Base-by-base conservation (phyloP, 2,329 filamentous ascomycete genomes). In the Aspergillus niger region DNA sequence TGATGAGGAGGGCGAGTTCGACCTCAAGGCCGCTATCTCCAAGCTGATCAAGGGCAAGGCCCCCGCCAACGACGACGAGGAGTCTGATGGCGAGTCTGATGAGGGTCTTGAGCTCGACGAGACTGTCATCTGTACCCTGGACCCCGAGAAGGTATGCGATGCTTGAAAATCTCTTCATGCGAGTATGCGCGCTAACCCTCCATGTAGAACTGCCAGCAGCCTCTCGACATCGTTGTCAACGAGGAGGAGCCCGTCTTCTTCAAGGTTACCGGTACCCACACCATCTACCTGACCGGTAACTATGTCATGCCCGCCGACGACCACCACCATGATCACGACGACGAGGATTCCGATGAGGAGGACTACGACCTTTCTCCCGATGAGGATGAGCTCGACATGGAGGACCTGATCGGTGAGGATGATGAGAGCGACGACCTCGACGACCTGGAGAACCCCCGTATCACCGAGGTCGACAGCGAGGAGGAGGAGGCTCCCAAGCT, bases 231-330 rank as follows among this genome's bases (percentile, higher is more conserved):
- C 78, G 95, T 91, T 65, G 87, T 99, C 75, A 88, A 86, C 71
- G 91, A 97, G 76, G 86, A 90, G 69, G 95, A 99, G 84, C 87
- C 87, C 70, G 89, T 97, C 67, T 97, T 91, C 85, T 98, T 99
- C 83, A 86, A 91, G 74, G 92, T 96, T 67, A 88, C 86, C 63
- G 95, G 95, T 71, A 95, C 91, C 64, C 92, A 97, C 84, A 87
- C 90, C 65, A 84, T 99, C 73, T 95, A 89, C 81, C 86, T 99
- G 62, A 98, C 94, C 64, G 95, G 95, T 70, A 99, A 99, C 86
- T 98, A 97, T 80, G 86, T 99, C 68, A 86, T 95, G 64, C 83
- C 86, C 73, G 82, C 87, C 64, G 83, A 88, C 61, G 81, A 85
- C 50, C 85, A 74, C 59, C 77, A 65, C 60, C 48, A 63, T 65